These are phyloP conservation scores for Berberis vulgaris DNA, from an alignment of 164 flowering plant species.

Conservation along the genomic window DNA sequence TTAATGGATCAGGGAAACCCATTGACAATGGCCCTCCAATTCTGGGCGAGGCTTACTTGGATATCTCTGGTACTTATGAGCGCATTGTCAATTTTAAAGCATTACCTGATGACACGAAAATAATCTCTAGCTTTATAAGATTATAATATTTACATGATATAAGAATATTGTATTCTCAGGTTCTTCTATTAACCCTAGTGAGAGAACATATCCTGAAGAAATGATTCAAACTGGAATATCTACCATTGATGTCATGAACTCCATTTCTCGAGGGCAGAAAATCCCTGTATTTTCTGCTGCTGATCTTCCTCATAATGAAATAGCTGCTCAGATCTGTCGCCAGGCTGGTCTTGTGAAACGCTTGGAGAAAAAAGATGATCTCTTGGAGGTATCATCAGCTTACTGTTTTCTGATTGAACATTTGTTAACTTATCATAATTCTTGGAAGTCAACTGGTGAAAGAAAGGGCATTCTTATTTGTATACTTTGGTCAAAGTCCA, in stretches of 20 bases:
- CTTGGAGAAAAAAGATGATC: conserved; percentile 61
- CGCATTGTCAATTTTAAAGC: no score
- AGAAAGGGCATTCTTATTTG: no score
- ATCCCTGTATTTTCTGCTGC: conserved; percentile 99
- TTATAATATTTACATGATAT: not conserved
- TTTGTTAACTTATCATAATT: no score
- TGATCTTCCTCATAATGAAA: conserved; percentile 99
- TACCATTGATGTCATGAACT: conserved; percentile 98
- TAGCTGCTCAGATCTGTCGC: conserved; percentile 98
- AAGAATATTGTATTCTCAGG: conserved; percentile 30
- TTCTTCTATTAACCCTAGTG: conserved; percentile 97
- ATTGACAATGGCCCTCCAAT: conserved; percentile 99
- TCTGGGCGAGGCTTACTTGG: conserved; percentile 95
- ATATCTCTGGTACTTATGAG: conserved; percentile 68
- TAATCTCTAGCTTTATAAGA: not conserved
- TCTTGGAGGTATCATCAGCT: conserved; percentile 42
- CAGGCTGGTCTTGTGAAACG: conserved; percentile 96
- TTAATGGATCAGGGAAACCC: conserved; percentile 98
- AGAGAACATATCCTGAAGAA: conserved; percentile 98
- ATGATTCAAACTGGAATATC: conserved; percentile 99
- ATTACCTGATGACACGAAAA: not conserved
- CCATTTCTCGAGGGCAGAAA: conserved; percentile 97
- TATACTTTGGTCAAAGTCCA: no score
- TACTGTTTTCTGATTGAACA: not conserved
- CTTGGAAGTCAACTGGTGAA: no score